phyloP scores from a whole-genome alignment of 805 yeast genomes.

The Candida xyloterini region DNA sequence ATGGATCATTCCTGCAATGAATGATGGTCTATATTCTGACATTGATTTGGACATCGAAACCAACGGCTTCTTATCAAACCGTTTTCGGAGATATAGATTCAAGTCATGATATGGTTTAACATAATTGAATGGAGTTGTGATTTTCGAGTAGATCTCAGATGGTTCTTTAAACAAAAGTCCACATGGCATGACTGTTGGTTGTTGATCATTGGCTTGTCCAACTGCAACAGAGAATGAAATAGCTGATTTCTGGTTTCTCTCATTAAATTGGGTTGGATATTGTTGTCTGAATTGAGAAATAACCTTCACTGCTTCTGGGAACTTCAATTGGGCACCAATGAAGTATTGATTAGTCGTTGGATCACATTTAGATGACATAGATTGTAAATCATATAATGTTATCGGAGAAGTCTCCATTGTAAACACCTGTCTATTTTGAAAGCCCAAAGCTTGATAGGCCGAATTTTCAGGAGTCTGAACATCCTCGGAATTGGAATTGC shows the following conservation, averaged over 20 bases:
- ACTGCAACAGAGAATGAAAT: constrained; percentile 45
- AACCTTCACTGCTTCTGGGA: constrained; percentile 57
- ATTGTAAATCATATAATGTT: constrained; percentile 10
- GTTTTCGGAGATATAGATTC: constrained; percentile 62
- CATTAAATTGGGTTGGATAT: constrained; percentile 41
- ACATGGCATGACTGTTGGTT: constrained; percentile 23
- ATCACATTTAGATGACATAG: constrained; percentile 46
- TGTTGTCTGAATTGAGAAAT: constrained; percentile 37
- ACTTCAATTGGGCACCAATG: constrained; percentile 52
- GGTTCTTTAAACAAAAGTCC: constrained; percentile 58
- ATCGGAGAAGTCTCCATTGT: constrained; percentile 1
- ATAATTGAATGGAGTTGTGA: constrained; percentile 76
- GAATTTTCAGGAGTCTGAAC: constrained; percentile 18
- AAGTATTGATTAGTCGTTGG: constrained; percentile 63
- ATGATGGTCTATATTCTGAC: constrained; percentile 89
- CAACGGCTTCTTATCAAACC: constrained; percentile 63
- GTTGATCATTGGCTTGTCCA: constrained; percentile 29
- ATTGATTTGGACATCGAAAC: constrained; percentile 82
- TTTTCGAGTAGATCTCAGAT: constrained; percentile 74
- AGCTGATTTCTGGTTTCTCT: constrained; percentile 34
- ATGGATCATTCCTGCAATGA: constrained; percentile 87
- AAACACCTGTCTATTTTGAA: constrained; percentile 12
- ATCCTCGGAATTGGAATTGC: constrained; percentile 33
- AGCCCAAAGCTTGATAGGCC: constrained; percentile 27
- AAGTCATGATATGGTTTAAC: constrained; percentile 88